A percentile compares a stretch with the other conserved stretches of the same genome.
These are phyloP conservation scores for Pseudogymnoascus sp. DNA, from an alignment of 2,329 filamentous ascomycete genomes.

Conservation along the genomic window DNA sequence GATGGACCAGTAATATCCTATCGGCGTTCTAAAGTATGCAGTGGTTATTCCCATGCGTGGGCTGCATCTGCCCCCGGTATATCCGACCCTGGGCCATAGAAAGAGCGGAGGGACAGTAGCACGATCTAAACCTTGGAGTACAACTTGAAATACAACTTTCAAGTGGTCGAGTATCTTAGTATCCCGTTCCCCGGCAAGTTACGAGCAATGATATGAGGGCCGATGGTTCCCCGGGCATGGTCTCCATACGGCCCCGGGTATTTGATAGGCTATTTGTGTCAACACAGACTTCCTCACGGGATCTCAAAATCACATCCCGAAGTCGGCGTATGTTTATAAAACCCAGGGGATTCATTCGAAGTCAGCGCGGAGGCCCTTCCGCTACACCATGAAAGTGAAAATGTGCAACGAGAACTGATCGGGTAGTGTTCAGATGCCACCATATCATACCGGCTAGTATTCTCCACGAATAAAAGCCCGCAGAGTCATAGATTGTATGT, in stretches of 20 bases:
- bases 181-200: neutral
- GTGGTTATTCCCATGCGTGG: neutral
- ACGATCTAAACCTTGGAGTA: neutral
- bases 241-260: neutral
- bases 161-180: neutral
- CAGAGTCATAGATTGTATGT: neutral
- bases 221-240: neutral
- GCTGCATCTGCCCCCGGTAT: neutral
- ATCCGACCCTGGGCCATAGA: neutral
- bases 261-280: conserved; percentile 1
- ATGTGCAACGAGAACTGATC: neutral
- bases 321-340: neutral
- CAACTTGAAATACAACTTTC: neutral
- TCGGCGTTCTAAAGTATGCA: neutral
- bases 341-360: neutral
- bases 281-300: neutral
- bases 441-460: neutral
- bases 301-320: neutral
- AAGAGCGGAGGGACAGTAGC: neutral
- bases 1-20: neutral
- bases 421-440: neutral
- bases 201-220: neutral
- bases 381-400: neutral
- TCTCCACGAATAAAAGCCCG: neutral
- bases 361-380: neutral